A percentile compares a stretch with the other conserved stretches of the same genome.
Conservation (phyloP, 1,284 basidiomycete genomes). For the Sanguinoderma infundibulare region DNA sequence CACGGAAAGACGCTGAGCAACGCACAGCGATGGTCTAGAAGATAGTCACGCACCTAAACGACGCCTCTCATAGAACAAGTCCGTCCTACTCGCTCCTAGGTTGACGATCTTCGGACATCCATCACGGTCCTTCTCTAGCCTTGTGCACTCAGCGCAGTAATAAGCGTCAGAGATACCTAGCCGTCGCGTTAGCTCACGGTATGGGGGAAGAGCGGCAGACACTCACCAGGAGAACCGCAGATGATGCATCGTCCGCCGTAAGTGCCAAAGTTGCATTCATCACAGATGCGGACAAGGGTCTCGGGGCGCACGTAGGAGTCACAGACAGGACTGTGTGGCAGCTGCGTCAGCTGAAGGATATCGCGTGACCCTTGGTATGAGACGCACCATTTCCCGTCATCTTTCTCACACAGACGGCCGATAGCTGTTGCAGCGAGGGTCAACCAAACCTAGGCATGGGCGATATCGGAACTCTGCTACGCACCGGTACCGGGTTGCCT, state of each 20-base stretch:
- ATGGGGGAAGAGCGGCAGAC: neutral
- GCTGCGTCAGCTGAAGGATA: neutral
- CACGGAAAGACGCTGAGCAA: neutral
- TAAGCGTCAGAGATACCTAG: conserved; percentile 96
- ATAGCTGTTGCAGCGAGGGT: conserved; percentile 66
- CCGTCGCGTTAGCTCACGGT: neutral
- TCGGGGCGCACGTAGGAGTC: conserved; percentile 99
- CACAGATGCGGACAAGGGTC: conserved; percentile 97
- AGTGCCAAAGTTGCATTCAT: conserved; percentile 99
- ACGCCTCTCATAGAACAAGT: conserved; percentile 88
- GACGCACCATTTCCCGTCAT: conserved; percentile 96
- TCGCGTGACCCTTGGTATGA: neutral
- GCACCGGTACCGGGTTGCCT: conserved; percentile 93
- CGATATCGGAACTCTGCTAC: conserved; percentile 41
- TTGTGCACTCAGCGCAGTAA: conserved; percentile 96
- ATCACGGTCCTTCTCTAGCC: conserved; percentile 96
- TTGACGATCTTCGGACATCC: conserved; percentile 99
- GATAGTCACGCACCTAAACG: conserved; percentile 61
- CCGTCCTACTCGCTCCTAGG: conserved; percentile 87
- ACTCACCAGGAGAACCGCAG: conserved; percentile 88
- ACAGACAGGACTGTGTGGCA: conserved; percentile 85
- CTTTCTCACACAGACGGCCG: conserved; percentile 97
- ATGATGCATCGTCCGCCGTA: conserved; percentile 98
- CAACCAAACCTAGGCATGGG: neutral
- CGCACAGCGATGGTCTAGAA: too few species aligned